A percentile compares a stretch with the other conserved stretches of the same genome.
phyloP scores from a whole-genome alignment of 139 green algal species.

The Trebouxia sp. region DNA sequence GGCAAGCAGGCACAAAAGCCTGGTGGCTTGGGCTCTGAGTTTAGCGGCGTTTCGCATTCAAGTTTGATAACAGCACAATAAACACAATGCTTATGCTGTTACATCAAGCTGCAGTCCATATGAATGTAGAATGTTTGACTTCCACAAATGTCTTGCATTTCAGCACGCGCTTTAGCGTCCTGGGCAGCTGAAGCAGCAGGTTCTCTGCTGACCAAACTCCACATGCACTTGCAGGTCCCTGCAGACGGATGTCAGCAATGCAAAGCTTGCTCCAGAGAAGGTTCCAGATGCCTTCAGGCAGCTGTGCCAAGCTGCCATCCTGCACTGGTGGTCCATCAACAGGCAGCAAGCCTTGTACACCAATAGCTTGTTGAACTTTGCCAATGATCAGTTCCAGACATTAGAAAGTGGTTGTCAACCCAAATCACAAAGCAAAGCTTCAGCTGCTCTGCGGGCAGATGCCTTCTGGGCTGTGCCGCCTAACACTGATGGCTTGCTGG shows the following conservation, averaged over 20 bases:
- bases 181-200: neutral
- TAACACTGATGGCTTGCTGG: neutral
- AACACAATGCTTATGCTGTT: too few species aligned
- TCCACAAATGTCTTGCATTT: too few species aligned
- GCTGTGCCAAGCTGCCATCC: constrained; percentile 18
- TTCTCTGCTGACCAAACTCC: too few species aligned
- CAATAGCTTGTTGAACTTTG: constrained; percentile 22
- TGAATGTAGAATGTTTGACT: too few species aligned
- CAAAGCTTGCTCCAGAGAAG: neutral
- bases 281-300: constrained; percentile 2
- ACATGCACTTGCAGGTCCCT: neutral
- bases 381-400: constrained; percentile 10
- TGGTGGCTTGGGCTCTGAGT: too few species aligned
- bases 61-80: too few species aligned
- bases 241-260: neutral
- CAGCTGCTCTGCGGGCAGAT: neutral
- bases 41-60: too few species aligned
- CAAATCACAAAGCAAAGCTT: neutral
- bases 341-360: neutral
- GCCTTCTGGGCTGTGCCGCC: constrained; percentile 3
- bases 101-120: too few species aligned
- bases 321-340: neutral
- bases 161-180: neutral
- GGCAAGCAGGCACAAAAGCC: too few species aligned
- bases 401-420: neutral